Evolutionary conservation across 768 basidiomycete genomes (phyloP).

Genomic region (Tylopilus vinaceipallidus): DNA sequence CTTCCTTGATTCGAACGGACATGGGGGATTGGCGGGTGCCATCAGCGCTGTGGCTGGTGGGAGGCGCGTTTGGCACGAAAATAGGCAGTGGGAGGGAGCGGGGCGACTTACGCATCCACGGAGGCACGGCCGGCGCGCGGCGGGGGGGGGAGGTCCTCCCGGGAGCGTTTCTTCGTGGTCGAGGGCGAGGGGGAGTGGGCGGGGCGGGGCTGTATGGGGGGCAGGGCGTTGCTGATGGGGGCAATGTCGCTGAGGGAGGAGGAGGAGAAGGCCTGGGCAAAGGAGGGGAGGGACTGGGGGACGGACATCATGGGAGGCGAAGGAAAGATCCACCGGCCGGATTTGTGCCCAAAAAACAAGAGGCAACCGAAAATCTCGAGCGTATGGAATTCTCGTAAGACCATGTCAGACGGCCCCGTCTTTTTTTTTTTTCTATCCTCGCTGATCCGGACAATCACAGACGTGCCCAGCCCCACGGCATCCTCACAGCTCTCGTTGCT

Average conservation of each 20-base stretch:
- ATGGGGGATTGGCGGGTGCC: conserved; percentile 45
- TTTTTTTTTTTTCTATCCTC: not conserved
- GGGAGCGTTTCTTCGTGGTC: conserved; percentile 43
- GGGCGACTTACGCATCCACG: conserved; percentile 44
- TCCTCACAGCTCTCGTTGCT: no score
- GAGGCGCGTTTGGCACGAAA: conserved; percentile 15
- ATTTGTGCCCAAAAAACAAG: not conserved
- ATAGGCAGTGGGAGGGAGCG: not conserved
- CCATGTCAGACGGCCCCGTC: no score
- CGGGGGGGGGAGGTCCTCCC: conserved; percentile 37
- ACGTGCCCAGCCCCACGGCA: no score
- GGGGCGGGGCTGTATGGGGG: conserved; percentile 57
- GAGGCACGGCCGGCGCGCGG: no score
- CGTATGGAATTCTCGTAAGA: not conserved
- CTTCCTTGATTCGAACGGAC: conserved; percentile 58
- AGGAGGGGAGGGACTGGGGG: conserved; percentile 72
- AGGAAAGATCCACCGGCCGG: not conserved
- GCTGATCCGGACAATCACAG: not conserved
- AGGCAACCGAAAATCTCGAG: conserved; percentile 16
- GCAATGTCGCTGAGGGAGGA: conserved; percentile 52
- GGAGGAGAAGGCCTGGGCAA: conserved; percentile 70
- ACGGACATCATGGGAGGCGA: conserved; percentile 44
- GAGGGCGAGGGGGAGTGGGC: conserved; percentile 32
- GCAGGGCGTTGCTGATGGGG: conserved; percentile 54
- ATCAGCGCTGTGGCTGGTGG: conserved; percentile 19